Evolutionary conservation across 1,139 yeast species (phyloP).

Genomic region (Yamadazyma diddensiae): DNA sequence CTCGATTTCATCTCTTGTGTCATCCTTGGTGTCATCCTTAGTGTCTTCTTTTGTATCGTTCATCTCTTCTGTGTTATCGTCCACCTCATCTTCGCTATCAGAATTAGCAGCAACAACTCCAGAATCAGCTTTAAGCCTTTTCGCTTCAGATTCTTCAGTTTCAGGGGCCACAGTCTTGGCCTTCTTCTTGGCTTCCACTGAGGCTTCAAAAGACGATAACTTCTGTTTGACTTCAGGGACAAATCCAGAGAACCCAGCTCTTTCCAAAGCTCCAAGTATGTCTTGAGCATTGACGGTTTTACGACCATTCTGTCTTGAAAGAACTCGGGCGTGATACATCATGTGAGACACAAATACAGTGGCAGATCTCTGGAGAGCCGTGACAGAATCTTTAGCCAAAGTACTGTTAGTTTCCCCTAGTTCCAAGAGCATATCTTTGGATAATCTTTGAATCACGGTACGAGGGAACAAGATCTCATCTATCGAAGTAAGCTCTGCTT

Average conservation of each 20-base stretch:
- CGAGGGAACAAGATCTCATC: conserved; percentile 70
- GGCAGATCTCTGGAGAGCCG: conserved; percentile 68
- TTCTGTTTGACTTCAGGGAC: conserved; percentile 52
- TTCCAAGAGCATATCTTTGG: conserved; percentile 43
- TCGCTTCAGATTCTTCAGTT: conserved; percentile 12
- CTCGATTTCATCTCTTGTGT: conserved; percentile 11
- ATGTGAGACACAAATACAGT: conserved; percentile 71
- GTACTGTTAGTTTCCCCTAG: conserved; percentile 34
- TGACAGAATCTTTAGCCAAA: conserved; percentile 60
- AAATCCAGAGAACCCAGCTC: conserved; percentile 53
- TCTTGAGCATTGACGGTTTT: conserved; percentile 68
- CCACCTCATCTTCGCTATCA: conserved; percentile 8
- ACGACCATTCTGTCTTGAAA: conserved; percentile 50
- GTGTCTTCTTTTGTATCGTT: conserved; percentile 12
- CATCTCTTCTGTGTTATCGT: conserved; percentile 14
- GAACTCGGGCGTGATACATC: conserved; percentile 58
- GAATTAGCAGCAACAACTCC: not conserved
- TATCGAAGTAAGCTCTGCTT: conserved; percentile 57
- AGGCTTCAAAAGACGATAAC: conserved; percentile 42
- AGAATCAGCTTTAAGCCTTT: conserved; percentile 10
- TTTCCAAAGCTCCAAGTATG: conserved; percentile 55
- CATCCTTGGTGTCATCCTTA: conserved; percentile 12
- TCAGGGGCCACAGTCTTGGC: conserved; percentile 19
- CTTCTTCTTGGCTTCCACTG: conserved; percentile 38
- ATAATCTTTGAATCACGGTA: conserved; percentile 56